Base-by-base conservation (phyloP, 345 rosid genomes). In the Excoecaria agallocha region DNA sequence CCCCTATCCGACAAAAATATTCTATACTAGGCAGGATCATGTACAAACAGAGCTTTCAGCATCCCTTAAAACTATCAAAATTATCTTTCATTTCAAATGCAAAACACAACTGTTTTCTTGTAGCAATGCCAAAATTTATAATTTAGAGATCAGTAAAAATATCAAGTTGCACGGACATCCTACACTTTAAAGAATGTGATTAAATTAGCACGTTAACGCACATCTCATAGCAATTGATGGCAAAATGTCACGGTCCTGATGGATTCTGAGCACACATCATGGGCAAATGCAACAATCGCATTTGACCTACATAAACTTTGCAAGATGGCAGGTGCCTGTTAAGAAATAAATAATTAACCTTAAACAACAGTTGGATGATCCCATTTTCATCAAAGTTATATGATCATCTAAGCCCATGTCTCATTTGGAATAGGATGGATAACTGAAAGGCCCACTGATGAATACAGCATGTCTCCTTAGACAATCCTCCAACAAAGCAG, bases 81-180 rank as follows among this genome's bases (percentile, higher is more conserved):
- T 57, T 4, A 22, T 41, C 11, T 69, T 37, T 3, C 39, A 1
- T 6, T 56, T 39, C 17, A 38, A 11, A 1, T n/a, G 35, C 50
- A 69, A 17, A 51, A 56, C 13, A n/a, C 6, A 61, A n/a, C 55
- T 41, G 11, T 0, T 70, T 70, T 52, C 4, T 13, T 15, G n/a
- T 38, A 38, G n/a, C 22, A 38, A 38, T 70, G 4, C 19, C 50
- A 55, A 30, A 30, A 30, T 30, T 22, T 15, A 7, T 39, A 70
- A 38, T 22, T n/a, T 70, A 24, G 39, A 20, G 51, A 55, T 19
- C 17, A 24, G 12, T 51, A 16, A 55, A 54, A 19, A 9, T 13
- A 56, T 56, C 52, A 39, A 55, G 59, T 68, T 50, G 30, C 20
- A 30, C 6, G 41, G 71, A 50, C 71, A 68, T 68, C 12, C 16